phyloP scores from a whole-genome alignment of 768 basidiomycete species.

The Artomyces pyxidatus region DNA sequence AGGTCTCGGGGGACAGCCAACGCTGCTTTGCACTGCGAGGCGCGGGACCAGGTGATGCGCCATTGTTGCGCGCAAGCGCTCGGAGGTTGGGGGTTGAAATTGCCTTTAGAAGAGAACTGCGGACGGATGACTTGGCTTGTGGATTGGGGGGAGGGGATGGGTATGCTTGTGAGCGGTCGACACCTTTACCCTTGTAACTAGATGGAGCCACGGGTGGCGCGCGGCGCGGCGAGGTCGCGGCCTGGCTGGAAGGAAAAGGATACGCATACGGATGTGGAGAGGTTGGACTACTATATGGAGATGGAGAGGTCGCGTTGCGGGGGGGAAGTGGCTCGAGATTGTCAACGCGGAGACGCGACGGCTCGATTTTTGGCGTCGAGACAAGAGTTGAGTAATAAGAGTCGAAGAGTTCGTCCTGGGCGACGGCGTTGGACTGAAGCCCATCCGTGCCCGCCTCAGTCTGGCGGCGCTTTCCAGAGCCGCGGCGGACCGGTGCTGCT shows the following conservation, averaged over 20 bases:
- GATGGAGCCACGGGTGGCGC: conserved; percentile 16
- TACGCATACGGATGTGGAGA: conserved; percentile 47
- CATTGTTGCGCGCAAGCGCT: conserved; percentile 7
- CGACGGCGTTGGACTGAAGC: conserved; percentile 14
- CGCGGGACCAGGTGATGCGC: conserved; percentile 17
- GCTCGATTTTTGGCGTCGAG: conserved; percentile 8
- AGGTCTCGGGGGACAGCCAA: conserved; percentile 69
- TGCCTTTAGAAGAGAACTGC: conserved; percentile 40
- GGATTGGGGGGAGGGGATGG: conserved; percentile 16
- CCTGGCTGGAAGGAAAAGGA: conserved; percentile 22
- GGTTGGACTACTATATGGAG: conserved; percentile 8
- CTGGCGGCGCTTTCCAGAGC: conserved; percentile 9
- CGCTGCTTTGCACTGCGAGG: conserved; percentile 41
- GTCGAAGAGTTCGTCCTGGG: conserved; percentile 41
- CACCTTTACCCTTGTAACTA: conserved; percentile 17
- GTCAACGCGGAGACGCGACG: conserved; percentile 9
- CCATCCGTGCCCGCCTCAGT: not conserved
- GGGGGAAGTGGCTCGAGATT: conserved; percentile 16
- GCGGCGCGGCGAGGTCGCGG: conserved; percentile 11
- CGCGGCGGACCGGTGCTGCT: conserved; percentile 14
- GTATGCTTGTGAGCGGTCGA: conserved; percentile 17
- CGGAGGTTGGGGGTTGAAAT: conserved; percentile 63
- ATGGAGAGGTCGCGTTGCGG: conserved; percentile 10
- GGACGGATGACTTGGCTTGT: conserved; percentile 22
- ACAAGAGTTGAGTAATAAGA: conserved; percentile 35